Conservation (phyloP, 2,329 filamentous ascomycete genomes). For the Phyllosticta citrichinensis region DNA sequence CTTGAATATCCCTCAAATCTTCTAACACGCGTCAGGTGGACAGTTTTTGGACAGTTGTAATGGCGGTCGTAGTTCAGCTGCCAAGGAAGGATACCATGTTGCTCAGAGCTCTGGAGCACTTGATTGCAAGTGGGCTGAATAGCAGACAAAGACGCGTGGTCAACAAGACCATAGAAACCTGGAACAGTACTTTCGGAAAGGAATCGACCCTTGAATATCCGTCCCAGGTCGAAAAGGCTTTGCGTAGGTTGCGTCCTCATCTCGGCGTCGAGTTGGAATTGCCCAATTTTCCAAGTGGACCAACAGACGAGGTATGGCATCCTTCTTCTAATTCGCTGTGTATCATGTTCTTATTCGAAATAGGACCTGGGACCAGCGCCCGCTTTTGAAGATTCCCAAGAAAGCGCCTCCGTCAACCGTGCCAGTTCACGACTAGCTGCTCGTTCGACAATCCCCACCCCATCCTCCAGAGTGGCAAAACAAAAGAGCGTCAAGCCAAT, state of each 20-base stretch:
- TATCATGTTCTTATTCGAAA: slow-evolving; percentile 37
- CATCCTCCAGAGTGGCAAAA: neutral
- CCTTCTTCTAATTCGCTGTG: slow-evolving; percentile 6
- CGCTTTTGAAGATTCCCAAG: slow-evolving; percentile 11
- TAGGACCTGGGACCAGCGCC: neutral
- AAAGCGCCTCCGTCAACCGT: slow-evolving; percentile 24
- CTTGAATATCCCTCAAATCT: slow-evolving; percentile 16
- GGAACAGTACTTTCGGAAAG: slow-evolving; percentile 61
- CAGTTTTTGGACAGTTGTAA: slow-evolving; percentile 33
- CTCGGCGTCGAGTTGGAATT: slow-evolving; percentile 40
- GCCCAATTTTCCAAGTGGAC: slow-evolving; percentile 35
- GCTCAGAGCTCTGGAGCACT: slow-evolving; percentile 43
- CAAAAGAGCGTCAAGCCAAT: slow-evolving; percentile 15
- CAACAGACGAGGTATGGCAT: slow-evolving; percentile 25
- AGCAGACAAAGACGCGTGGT: slow-evolving; percentile 42
- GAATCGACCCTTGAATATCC: slow-evolving; percentile 55
- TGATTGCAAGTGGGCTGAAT: slow-evolving; percentile 44
- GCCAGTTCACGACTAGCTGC: neutral
- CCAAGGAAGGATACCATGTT: slow-evolving; percentile 46
- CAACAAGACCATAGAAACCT: slow-evolving; percentile 47
- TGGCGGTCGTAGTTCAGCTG: slow-evolving; percentile 46
- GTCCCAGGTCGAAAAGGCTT: slow-evolving; percentile 48
- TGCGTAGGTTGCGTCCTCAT: slow-evolving; percentile 48
- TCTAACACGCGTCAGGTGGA: slow-evolving; percentile 22
- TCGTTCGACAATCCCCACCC: neutral